Conservation (phyloP, 768 basidiomycete species). For the Hygrocybe coccinea region DNA sequence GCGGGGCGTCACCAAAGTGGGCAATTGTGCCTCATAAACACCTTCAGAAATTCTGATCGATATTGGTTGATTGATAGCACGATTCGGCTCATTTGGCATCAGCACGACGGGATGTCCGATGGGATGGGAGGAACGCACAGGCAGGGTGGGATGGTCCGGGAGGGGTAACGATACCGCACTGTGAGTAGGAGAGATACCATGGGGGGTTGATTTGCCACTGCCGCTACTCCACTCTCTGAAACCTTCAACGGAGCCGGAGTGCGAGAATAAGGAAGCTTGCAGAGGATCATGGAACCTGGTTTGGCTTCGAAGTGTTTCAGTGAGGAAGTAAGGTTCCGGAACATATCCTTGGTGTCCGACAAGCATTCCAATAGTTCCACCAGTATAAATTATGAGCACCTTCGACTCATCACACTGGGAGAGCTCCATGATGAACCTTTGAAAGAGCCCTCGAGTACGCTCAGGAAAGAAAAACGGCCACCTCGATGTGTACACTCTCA, state of each 20-base stretch:
- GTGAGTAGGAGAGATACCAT: conserved; percentile 11
- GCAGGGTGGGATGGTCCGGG: conserved; percentile 37
- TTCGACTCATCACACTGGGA: conserved; percentile 69
- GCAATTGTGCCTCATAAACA: conserved; percentile 68
- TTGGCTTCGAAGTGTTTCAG: conserved; percentile 76
- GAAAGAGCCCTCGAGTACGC: not conserved
- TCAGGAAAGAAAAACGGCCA: too few relatives aligned
- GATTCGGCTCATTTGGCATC: conserved; percentile 15
- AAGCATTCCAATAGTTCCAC: conserved; percentile 88
- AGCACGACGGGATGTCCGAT: conserved; percentile 45
- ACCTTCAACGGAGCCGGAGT: conserved; percentile 71
- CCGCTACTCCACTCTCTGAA: conserved; percentile 69
- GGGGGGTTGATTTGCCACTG: conserved; percentile 55
- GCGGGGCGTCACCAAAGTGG: conserved; percentile 75
- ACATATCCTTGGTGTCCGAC: conserved; percentile 72
- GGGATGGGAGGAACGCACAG: conserved; percentile 67
- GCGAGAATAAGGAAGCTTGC: conserved; percentile 80
- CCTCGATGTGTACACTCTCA: too few relatives aligned
- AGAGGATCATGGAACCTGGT: conserved; percentile 88
- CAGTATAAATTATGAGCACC: conserved; percentile 87
- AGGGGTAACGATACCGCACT: conserved; percentile 17
- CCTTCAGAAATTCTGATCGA: conserved; percentile 52
- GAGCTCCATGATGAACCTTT: conserved; percentile 23
- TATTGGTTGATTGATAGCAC: conserved; percentile 26
- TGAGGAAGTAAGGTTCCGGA: conserved; percentile 83